These are phyloP conservation scores for Alternaria dauci DNA, from an alignment of 2,329 filamentous ascomycete genomes.

Conservation along the genomic window DNA sequence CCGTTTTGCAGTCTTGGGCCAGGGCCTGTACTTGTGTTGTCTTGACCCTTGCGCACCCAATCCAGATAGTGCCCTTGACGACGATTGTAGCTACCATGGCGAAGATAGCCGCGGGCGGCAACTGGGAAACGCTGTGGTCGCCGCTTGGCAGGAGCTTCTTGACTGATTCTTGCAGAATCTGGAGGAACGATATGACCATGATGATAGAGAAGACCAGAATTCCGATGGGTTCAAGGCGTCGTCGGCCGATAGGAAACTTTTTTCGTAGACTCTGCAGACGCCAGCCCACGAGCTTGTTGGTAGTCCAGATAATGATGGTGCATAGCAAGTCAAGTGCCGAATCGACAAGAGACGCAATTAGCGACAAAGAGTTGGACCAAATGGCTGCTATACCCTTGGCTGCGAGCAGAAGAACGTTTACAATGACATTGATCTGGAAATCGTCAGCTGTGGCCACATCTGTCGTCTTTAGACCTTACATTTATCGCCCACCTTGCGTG, in stretches of 20 bases:
- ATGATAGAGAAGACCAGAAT: constrained; percentile 69
- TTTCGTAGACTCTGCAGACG: constrained; percentile 59
- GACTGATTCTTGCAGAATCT: constrained; percentile 69
- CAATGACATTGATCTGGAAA: constrained; percentile 64
- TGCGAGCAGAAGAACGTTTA: constrained; percentile 65
- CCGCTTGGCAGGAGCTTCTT: constrained; percentile 63
- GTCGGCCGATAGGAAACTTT: constrained; percentile 63
- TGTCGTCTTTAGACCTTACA: constrained; percentile 34
- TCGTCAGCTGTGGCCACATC: constrained; percentile 7
- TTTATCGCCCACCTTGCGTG: constrained; percentile 67
- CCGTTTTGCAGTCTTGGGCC: constrained; percentile 66
- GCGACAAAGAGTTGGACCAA: constrained; percentile 66
- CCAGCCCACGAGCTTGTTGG: constrained; percentile 68
- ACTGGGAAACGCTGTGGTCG: constrained; percentile 58
- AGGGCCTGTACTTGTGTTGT: constrained; percentile 71
- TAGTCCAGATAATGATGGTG: constrained; percentile 68
- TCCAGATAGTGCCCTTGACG: constrained; percentile 67
- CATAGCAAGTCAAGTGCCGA: constrained; percentile 68
- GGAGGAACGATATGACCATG: constrained; percentile 70
- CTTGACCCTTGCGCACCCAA: constrained; percentile 67
- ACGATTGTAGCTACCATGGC: constrained; percentile 66
- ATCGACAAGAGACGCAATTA: constrained; percentile 69
- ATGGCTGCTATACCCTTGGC: constrained; percentile 65
- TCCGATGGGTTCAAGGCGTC: constrained; percentile 66
- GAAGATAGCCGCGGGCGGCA: constrained; percentile 63